Evolutionary conservation across 225 moss, liverwort and hornwort genomes (phyloP).

Genomic region (Climacium dendroides): DNA sequence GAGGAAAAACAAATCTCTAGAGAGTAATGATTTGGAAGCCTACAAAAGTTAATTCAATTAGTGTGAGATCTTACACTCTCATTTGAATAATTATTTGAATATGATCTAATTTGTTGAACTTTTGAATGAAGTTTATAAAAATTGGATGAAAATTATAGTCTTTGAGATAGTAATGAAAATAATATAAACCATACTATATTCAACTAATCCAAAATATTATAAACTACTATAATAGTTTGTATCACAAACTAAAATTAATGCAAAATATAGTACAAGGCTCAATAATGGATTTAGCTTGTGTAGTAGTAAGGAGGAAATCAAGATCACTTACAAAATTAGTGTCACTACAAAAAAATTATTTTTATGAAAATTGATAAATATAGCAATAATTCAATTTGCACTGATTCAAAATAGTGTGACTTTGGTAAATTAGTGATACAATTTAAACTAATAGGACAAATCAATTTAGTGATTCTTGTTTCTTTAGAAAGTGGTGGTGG

Average conservation of each 20-base stretch:
- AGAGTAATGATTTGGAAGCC: background rate
- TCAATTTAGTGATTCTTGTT: background rate
- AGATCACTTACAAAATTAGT: background rate
- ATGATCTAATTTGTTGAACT: background rate
- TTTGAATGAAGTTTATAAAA: background rate
- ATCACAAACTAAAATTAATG: background rate
- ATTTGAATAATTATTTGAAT: background rate
- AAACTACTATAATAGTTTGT: rapidly evolving
- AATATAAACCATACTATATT: background rate
- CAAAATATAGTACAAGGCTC: rapidly evolving
- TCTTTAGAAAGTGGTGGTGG: rapidly evolving
- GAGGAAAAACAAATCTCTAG: background rate
- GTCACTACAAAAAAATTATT: background rate
- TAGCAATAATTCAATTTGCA: background rate
- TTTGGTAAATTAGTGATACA: background rate
- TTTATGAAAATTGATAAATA: background rate
- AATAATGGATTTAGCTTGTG: background rate
- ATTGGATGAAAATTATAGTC: background rate
- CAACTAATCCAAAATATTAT: background rate
- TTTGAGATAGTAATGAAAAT: background rate
- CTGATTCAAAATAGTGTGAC: background rate
- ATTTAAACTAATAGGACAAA: background rate
- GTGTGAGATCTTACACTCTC: rapidly evolving
- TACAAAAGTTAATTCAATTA: background rate
- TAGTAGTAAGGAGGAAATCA: background rate